phyloP scores from a whole-genome alignment of 495 filamentous ascomycete species.

The Bryoglossum gracile region DNA sequence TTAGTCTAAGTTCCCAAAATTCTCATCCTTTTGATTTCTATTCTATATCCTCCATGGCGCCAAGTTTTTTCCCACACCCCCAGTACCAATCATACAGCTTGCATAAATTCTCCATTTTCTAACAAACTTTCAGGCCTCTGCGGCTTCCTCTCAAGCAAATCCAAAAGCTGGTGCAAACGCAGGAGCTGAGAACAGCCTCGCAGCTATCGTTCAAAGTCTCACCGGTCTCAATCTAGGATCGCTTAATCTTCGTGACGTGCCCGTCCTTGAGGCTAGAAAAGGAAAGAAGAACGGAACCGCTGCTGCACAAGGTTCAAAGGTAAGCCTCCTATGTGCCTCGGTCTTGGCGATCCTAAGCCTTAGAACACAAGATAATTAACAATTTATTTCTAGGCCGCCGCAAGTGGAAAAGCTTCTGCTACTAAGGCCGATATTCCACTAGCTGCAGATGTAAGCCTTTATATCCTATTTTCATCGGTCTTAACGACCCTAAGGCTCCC shows the following conservation, averaged over 20 bases:
- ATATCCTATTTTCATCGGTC: not conserved
- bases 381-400: not conserved
- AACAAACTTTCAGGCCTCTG: slow-evolving; percentile 6
- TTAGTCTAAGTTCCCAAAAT: not conserved
- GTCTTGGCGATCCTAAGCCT: not conserved
- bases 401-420: not conserved
- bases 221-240: slow-evolving; percentile 19
- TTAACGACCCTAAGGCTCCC: not conserved
- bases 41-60: no score
- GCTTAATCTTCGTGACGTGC: slow-evolving; percentile 10
- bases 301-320: not conserved
- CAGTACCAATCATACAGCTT: no score
- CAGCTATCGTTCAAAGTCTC: slow-evolving; percentile 11
- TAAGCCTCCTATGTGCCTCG: not conserved
- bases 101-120: no score
- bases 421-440: not conserved
- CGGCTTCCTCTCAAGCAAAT: not conserved
- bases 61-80: no score
- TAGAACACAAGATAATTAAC: not conserved
- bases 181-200: not conserved
- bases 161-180: not conserved
- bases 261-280: slow-evolving; percentile 16
- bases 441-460: not conserved
- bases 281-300: slow-evolving; percentile 16
- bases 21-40: not conserved